A percentile compares a stretch with the other conserved stretches of the same genome.
phyloP scores from a whole-genome alignment of 805 yeast genomes.

The Maudiozyma turicensis region DNA sequence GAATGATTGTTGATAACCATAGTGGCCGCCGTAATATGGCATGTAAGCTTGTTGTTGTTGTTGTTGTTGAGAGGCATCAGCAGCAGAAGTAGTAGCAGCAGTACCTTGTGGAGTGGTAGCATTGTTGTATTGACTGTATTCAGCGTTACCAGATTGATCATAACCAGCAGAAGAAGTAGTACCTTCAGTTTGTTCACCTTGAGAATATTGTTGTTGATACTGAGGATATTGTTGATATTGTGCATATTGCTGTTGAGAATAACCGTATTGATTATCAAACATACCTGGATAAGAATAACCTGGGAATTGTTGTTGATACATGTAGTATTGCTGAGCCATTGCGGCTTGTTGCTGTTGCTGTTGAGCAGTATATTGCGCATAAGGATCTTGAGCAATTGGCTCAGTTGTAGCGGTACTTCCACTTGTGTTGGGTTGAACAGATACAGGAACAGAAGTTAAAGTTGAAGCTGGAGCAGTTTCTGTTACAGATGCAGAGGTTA shows the following conservation, averaged over 20 bases:
- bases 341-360: slow-evolving; percentile 18
- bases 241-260: slow-evolving; percentile 25
- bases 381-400: slow-evolving; percentile 10
- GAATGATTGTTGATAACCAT: slow-evolving; percentile 26
- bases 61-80: neutral
- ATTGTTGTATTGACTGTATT: neutral
- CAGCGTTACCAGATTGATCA: neutral
- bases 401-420: neutral
- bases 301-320: slow-evolving; percentile 31
- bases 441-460: neutral
- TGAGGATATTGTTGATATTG: slow-evolving; percentile 25
- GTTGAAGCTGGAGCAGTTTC: slow-evolving; percentile 4
- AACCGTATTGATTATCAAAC: slow-evolving; percentile 28
- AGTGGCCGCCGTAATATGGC: slow-evolving; percentile 27
- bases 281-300: slow-evolving; percentile 31
- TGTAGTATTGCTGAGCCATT: slow-evolving; percentile 24
- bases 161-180: slow-evolving; percentile 5
- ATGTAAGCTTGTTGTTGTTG: slow-evolving; percentile 21
- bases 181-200: slow-evolving; percentile 1
- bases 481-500: neutral
- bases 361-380: slow-evolving; percentile 1
- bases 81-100: slow-evolving; percentile 10
- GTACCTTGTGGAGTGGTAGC: slow-evolving; percentile 15
- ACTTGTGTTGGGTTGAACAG: neutral
- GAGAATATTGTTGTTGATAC: slow-evolving; percentile 14